Evolutionary conservation across 2,329 filamentous ascomycete genomes (phyloP), one percentile per base, ranked within the genome.

Genomic region (Falciphora oryzae): DNA sequence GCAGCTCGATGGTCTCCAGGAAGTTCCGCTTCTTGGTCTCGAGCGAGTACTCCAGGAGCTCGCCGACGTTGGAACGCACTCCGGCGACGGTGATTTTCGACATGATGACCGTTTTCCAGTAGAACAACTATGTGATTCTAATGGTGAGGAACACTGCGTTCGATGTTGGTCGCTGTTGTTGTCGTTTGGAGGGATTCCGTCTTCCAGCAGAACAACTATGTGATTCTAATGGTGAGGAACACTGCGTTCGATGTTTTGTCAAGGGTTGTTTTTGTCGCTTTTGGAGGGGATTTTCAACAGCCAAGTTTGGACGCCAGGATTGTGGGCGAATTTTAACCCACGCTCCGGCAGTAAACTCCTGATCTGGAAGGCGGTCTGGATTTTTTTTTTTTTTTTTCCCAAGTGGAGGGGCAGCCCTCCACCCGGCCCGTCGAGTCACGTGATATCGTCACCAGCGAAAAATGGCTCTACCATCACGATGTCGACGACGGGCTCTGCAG

Each of bases 21-120:
- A 97, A 97, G 88, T 97, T 97, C 75, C 93, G 86, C 91, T 97
- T 97, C 90, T 97, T 97, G 81, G 91, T 92, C 81, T 96, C 88
- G 64, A 68, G 71, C 66, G 91, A 96, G 90, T 98, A 98, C 77
- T 96, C 89, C 76, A 99, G 90, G 77, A 99, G 87, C 80, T 95
- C 87, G 81, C 89, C 84, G 80, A 98, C 92, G 85, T 98, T 94
- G 80, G 87, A 85, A 87, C 93, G 92, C 87, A 96, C 93, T 91
- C 93, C 92, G 87, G 92, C 92, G 77, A 74, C 75, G 75, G 70
- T 71, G 67, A 68, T 71, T 65, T 93, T 93, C 74, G 90, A 93
- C 90, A 93, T 92, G 72, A 81, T 88, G 85, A 86, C 89, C 90
- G 90, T 93, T 90, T 93, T 91, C 66, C 67, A 70, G 65, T 69